These are phyloP conservation scores for Camelina sativa DNA, from an alignment of 345 rosid species.

Conservation along the genomic window DNA sequence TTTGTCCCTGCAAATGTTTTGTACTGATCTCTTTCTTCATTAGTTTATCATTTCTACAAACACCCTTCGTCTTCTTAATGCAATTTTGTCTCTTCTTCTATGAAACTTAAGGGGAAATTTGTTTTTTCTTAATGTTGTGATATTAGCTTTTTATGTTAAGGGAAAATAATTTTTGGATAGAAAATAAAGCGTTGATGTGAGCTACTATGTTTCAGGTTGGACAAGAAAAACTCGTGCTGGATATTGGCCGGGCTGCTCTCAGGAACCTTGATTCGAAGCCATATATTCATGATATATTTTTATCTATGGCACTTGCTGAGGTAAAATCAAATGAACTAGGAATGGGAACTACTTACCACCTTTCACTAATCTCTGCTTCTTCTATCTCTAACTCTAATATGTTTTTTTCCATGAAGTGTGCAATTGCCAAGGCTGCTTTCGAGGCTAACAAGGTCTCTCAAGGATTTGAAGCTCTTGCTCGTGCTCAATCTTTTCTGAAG, in stretches of 20 bases:
- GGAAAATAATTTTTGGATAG: constrained; percentile 22
- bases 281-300: constrained; percentile 77
- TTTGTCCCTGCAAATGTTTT: constrained; percentile 15
- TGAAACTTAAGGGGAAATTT: neutral
- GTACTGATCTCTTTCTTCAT: constrained; percentile 13
- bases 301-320: constrained; percentile 96
- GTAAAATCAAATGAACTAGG: constrained; percentile 57
- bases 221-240: constrained; percentile 78
- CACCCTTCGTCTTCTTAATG: neutral
- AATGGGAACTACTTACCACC: constrained; percentile 42
- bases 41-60: neutral
- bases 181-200: constrained; percentile 37
- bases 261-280: constrained; percentile 81
- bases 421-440: constrained; percentile 80
- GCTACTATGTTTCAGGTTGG: constrained; percentile 67
- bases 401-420: constrained; percentile 91
- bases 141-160: constrained; percentile 14
- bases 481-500: constrained; percentile 85
- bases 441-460: constrained; percentile 84
- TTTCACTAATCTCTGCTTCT: constrained; percentile 55
- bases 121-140: constrained; percentile 13
- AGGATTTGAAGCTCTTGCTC: constrained; percentile 99
- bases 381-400: constrained; percentile 68
- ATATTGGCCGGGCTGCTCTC: constrained; percentile 81
- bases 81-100: constrained; percentile 2